Evolutionary conservation across 805 yeast species (phyloP).

Genomic region (Komagataella pastoris): DNA sequence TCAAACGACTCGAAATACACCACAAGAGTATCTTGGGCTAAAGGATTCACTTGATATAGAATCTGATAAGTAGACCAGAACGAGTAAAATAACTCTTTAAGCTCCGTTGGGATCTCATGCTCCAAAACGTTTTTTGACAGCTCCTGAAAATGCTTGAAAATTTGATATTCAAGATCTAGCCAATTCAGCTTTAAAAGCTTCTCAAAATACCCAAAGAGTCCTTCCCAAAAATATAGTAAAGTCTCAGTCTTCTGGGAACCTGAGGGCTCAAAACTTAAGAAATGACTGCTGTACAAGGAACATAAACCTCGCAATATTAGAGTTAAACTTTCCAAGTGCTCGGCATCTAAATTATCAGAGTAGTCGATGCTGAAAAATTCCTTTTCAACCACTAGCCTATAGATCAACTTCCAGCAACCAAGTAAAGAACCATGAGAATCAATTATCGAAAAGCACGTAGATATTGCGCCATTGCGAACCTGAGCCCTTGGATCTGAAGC

Average conservation of each 20-base stretch:
- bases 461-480: slow-evolving; percentile 81
- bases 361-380: slow-evolving; percentile 19
- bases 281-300: slow-evolving; percentile 41
- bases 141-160: slow-evolving; percentile 40
- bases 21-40: slow-evolving; percentile 50
- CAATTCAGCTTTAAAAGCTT: slow-evolving; percentile 24
- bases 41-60: slow-evolving; percentile 22
- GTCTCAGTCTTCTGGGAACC: slow-evolving; percentile 7
- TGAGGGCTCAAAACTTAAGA: slow-evolving; percentile 19
- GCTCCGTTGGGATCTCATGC: slow-evolving; percentile 14
- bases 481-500: slow-evolving; percentile 58
- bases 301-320: slow-evolving; percentile 56
- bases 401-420: slow-evolving; percentile 59
- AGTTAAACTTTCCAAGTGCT: slow-evolving; percentile 49
- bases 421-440: slow-evolving; percentile 53
- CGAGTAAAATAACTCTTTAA: slow-evolving; percentile 26
- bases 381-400: slow-evolving; percentile 44
- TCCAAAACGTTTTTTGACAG: slow-evolving; percentile 18
- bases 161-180: slow-evolving; percentile 38
- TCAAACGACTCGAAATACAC: slow-evolving; percentile 42
- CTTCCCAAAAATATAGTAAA: slow-evolving; percentile 34
- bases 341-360: slow-evolving; percentile 7
- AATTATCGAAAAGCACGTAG: slow-evolving; percentile 73
- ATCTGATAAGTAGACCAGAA: slow-evolving; percentile 37
- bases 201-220: slow-evolving; percentile 35